phyloP scores from a whole-genome alignment of 1,284 basidiomycete genomes.

The Moniliophthora roreri region DNA sequence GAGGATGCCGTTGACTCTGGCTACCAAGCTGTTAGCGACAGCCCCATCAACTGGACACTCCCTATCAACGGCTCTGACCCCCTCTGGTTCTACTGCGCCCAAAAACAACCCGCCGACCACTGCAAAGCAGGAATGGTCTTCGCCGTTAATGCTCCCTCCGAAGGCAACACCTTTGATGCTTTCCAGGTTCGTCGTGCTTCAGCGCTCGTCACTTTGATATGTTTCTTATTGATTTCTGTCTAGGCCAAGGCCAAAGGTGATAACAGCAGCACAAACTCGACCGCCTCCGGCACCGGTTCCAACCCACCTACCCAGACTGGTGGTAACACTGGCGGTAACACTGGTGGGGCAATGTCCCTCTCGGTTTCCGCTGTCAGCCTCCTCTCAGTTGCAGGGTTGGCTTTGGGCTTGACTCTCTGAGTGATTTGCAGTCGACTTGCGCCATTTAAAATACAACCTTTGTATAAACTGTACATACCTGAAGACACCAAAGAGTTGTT shows the following conservation, averaged over 20 bases:
- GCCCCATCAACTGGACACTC: slow-evolving; percentile 33
- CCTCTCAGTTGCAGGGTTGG: slow-evolving; percentile 32
- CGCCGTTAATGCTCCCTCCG: slow-evolving; percentile 47
- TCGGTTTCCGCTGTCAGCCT: slow-evolving; percentile 25
- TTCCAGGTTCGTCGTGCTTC: slow-evolving; percentile 36
- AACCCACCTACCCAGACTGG: neutral
- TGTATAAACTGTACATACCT: no score
- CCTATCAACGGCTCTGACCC: slow-evolving; percentile 24
- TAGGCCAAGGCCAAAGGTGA: slow-evolving; percentile 20
- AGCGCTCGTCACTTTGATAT: neutral
- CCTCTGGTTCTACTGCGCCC: slow-evolving; percentile 55
- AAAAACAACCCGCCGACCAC: slow-evolving; percentile 27
- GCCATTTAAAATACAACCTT: no score
- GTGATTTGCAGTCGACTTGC: no score
- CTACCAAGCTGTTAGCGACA: slow-evolving; percentile 32
- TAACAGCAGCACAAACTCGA: slow-evolving; percentile 15
- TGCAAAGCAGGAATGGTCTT: slow-evolving; percentile 47
- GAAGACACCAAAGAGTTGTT: no score
- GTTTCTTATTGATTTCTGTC: slow-evolving; percentile 35
- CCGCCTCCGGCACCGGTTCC: slow-evolving; percentile 18
- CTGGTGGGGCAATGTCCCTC: slow-evolving; percentile 16
- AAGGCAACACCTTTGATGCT: slow-evolving; percentile 38
- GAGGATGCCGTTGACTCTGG: slow-evolving; percentile 43
- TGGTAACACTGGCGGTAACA: neutral
- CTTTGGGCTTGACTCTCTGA: slow-evolving; percentile 33